Evolutionary conservation across 2,329 filamentous ascomycete genomes (phyloP), one percentile per base, ranked within the genome.

Genomic region (Nothomitra cinnamomea): DNA sequence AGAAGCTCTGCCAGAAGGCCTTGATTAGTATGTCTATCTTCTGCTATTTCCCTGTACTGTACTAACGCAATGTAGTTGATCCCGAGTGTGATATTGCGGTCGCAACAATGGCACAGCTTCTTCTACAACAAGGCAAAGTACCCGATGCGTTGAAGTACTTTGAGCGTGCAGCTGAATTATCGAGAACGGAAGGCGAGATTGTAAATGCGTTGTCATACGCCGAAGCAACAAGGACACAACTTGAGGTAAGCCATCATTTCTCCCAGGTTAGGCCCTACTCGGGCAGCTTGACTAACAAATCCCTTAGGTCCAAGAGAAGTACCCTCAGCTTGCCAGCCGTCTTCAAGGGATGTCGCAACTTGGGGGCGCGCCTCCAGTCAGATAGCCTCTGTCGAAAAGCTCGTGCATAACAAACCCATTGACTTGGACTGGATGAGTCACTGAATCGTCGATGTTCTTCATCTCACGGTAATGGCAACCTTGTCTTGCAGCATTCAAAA

Each of bases 41-140:
- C 21, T 6, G 2, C n/a, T 2, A 38, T 10, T 12, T 36, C 4
- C 41, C 42, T 32, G n/a, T 19, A 17, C 32, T 35, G 41, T 17
- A 24, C 24, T 53, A 15, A 53, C 41, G 41, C 17, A n/a, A n/a
- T 54, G 8, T 61, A 95, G 89, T 98, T 66, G 92, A 98, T 64
- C 92, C 92, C 24, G 92, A 98, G 68, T 98, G 92, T 66, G 92
- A 98, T 64, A 98, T 98, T 64, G 92, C 92, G 42, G 92, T 98
- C 42, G 92, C 92, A 53, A 98, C 92, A 53, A 95, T 98, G 87
- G 92, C 92, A 10, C 92, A 98, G 70, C 80, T 98, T 42, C 82
- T 98, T 52, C 79, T 98, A 36, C 92, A 98, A 69, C 92, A 96
- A 74, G 92, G 92, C 68, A 95, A 95, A 73, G 90, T 98, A 55